Evolutionary conservation across 305 asterid genomes (phyloP), one percentile per base, ranked within the genome.

Genomic region (Ilex paraguariensis): DNA sequence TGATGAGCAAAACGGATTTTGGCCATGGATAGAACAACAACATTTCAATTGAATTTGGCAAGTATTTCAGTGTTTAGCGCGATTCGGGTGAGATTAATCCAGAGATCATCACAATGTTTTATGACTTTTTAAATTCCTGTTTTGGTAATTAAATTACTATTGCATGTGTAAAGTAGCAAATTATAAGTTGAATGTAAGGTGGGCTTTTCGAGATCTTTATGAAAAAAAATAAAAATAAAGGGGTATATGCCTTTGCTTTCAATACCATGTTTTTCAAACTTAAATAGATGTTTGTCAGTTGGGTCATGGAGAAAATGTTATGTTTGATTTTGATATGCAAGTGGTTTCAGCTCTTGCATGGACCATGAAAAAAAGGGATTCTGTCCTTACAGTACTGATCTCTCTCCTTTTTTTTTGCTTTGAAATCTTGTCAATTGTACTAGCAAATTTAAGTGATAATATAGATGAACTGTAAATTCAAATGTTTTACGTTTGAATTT

Each of bases 21-120:
- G 84, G 84, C 79, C 84, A 2, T 79, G 84, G 84, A 62, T 79
- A 66, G 81, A 79, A 67, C 78, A 66, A 15, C 81, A 72, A 13
- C 70, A 75, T 61, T 79, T 72, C 66, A 79, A 70, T 61, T 79
- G 56, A 52, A 52, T 3, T 52, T 36, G 42, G 28, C 28, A 21
- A 21, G 28, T 21, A 36, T 36, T 8, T 8, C 7, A 36, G 9
- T 36, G 7, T 5, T 36, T 36, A 8, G 7, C 42, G 7, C 42
- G 4, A 8, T 5, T 21, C 42, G 6, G 42, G 42, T 36, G 42
- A 36, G 42, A 52, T n/a, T 52, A 16, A n/a, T 52, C 6, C 14
- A n/a, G 56, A 52, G 5, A 13, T 21, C 10, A 52, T 52, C 9
- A 17, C 56, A 32, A 17, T 15, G n/a, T 52, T 52, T 6, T 52